These are phyloP conservation scores for Micromonas pusilla DNA, from an alignment of 139 green algal species.

Conservation along the genomic window DNA sequence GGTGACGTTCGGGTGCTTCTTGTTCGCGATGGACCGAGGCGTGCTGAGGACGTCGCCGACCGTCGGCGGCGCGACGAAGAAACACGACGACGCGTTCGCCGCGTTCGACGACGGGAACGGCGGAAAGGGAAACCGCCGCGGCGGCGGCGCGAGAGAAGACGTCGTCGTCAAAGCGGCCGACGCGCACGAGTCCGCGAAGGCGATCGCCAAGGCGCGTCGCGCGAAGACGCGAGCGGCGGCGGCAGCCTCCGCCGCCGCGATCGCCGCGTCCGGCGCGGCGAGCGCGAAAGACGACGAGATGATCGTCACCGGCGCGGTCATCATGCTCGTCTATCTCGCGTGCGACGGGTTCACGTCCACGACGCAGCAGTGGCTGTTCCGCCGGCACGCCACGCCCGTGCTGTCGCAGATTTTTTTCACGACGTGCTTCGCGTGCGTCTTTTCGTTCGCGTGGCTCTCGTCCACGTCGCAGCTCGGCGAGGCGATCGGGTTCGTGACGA, in stretches of 20 bases:
- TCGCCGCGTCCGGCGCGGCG: too few species aligned
- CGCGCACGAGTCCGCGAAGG: too few species aligned
- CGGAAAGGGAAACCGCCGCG: neutral
- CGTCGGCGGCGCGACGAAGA: too few species aligned
- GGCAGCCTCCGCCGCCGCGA: too few species aligned
- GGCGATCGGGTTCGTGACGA: slow-evolving; percentile 53
- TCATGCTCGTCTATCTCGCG: slow-evolving; percentile 88
- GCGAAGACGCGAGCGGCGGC: too few species aligned
- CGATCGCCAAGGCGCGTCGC: too few species aligned
- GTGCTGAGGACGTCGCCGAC: too few species aligned
- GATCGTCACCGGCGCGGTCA: slow-evolving; percentile 61
- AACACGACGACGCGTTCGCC: neutral
- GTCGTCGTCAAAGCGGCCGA: too few species aligned
- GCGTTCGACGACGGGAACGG: slow-evolving; percentile 5
- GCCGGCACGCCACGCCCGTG: slow-evolving; percentile 81
- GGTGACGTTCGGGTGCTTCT: slow-evolving; percentile 74
- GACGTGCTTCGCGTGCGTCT: slow-evolving; percentile 49
- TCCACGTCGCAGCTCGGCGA: slow-evolving; percentile 48
- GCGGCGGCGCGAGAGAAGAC: too few species aligned
- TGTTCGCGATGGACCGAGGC: slow-evolving; percentile 61
- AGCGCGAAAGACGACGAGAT: too few species aligned
- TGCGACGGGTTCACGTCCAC: slow-evolving; percentile 93
- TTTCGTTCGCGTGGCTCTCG: slow-evolving; percentile 47
- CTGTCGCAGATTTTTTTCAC: slow-evolving; percentile 72
- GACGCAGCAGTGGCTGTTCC: slow-evolving; percentile 86